Evolutionary conservation across 2,329 filamentous ascomycete genomes (phyloP), one percentile per base, ranked within the genome.

Genomic region (Curvularia hawaiiensis): DNA sequence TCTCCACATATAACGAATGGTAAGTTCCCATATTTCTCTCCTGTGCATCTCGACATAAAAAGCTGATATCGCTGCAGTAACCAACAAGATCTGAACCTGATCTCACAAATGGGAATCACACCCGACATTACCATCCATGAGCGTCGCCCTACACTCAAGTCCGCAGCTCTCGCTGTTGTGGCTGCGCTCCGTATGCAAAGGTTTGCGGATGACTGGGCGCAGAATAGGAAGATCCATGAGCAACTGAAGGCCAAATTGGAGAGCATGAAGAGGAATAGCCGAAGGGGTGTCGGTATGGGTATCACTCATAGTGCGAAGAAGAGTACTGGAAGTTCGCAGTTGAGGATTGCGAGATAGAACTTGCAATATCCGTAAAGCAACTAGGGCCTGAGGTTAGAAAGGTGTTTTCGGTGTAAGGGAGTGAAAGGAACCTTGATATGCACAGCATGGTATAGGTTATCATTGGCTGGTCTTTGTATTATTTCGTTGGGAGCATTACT

Each of bases 1-100:
- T 96, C 52, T 87, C 92, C 67, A 86, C 96, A 69, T 92, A 92
- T 68, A 89, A 92, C 71, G 89, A 91, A 79, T 98, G 93, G 94
- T 97, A 88, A 67, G 91, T 88, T 55, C 39, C 50, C 49, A 3
- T 20, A 22, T 11, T 44, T 12, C 2, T 14, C 28, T 1, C 12
- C 28, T 38, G n/a, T 51, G 56, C 4, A 4, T 14, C 12, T 12
- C 4, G 12, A 18, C 35, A 75, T 18, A 5, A 10, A 22, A 20
- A 16, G 18, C 50, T 52, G 44, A 52, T 22, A 18, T 20, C 12
- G 18, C 4, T 35, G n/a, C 76, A 98, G 95, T 80, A 99, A 98
- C 80, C 89, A 94, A 76, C 90, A 91, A 59, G 92, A 98, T 75
- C 87, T 98, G 58, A 86, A 88, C 51, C 89, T 97, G 72, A 88